Base-by-base conservation (phyloP, 768 basidiomycete genomes). In the Saitozyma podzolica region DNA sequence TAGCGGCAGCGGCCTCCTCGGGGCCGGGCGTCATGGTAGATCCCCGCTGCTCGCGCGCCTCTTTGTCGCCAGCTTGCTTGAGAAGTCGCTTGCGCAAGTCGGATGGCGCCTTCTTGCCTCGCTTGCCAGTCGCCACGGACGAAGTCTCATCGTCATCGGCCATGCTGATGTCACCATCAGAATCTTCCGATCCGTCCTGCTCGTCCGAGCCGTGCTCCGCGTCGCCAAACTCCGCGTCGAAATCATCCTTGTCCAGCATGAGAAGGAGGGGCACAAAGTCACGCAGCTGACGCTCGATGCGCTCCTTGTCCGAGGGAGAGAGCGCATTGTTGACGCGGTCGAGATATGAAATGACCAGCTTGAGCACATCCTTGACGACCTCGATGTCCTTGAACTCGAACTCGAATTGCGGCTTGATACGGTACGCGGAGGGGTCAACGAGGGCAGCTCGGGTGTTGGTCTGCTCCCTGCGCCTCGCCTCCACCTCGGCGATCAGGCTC, bases 261-360 rank as follows among this genome's bases (percentile, higher is more conserved):
- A 88, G 92, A 40, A 98, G 82, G 41, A 87, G 80, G 9, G 93
- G 92, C 52, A 97, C 83, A 77, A 98, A 93, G 9, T 85, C 82
- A 42, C 90, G 86, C 40, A 99, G 82, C 80, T 94, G 94, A 53
- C 84, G 84, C 76, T 97, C 96, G 48, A 97, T 86, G 40, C 85
- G 83, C 50, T 89, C 86, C 50, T 92, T 86, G 81, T 98, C 95
- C 56, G 84, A 82, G 2, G 84, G 80, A 62, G 87, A 89, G 79
- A 91, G 57, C 49, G 74, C 66, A 14, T 84, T 85, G 68, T 87
- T 86, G 52, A 89, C 88, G 75, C 89, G 91, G 72, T 97, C 95
- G 69, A 99, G 84, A 82, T 91, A 97, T 13, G 88, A 87, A 76
- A 90, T 89, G 64, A 94, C 85, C 80, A 99, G 84, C 82, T 92